Evolutionary conservation across 176 grass and related monocot genomes (phyloP), one percentile per base, ranked within the genome.

Genomic region (Cocos nucifera): DNA sequence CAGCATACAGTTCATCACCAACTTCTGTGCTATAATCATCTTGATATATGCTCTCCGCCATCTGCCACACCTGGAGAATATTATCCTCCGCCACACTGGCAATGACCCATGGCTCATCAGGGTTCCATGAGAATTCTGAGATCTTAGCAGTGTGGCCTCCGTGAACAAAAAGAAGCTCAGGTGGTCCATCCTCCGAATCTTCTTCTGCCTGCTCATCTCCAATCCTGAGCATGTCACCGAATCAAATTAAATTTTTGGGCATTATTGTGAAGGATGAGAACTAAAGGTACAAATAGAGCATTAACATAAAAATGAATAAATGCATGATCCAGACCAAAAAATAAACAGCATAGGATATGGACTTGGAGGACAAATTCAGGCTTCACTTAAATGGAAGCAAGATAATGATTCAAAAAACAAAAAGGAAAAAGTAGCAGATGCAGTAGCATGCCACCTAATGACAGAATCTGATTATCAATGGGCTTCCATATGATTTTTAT

Each of bases 171-270:
- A 97, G 61, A 17, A 97, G 75, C 76, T 97, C 92, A 12, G 87
- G 92, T 3, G 92, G 92, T 0, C 92, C 92, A 49, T 97, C 92
- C 3, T 70, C 80, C 4, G 87, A 72, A 21, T 97, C 92, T 59
- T 97, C 92, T 56, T 85, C 84, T 17, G 84, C 50, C 55, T 97
- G 92, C 78, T 97, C 92, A 54, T 97, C 87, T 15, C 92, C 92
- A 48, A 97, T 92, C 76, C 92, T 97, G 75, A 21, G 22, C 21
- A 4, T 26, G 48, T 12, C 5, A 50, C 15, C 15, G 49, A 17
- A 19, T 58, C 3, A 44, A 44, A 44, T 44, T 44, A 44, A 44
- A 14, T 44, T 44, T 44, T 44, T 2, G 35, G 35, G 2, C 10
- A 44, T 44, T 44, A 44, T 44, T 44, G 9, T 12, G 1, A 44